phyloP scores from a whole-genome alignment of 257 asterid genomes.

The Penstemon eatonii region DNA sequence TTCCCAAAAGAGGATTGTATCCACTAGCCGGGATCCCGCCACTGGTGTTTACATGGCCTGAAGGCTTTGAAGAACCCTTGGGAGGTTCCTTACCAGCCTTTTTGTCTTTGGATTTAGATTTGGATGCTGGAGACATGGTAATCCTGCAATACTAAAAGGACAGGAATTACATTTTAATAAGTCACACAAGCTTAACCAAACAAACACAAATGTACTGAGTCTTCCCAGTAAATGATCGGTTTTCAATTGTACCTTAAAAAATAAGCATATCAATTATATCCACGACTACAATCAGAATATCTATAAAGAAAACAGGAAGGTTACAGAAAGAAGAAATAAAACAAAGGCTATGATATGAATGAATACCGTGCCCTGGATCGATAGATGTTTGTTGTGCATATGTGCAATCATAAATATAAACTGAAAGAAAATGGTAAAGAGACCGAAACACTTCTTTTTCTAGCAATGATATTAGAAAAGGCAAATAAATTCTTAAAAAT shows the following conservation, averaged over 20 bases:
- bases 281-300: neutral
- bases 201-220: neutral
- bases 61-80: conserved; percentile 64
- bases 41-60: conserved; percentile 52
- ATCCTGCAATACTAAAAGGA: conserved; percentile 38
- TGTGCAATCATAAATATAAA: neutral
- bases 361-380: neutral
- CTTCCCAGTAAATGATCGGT: conserved; percentile 1
- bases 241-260: neutral
- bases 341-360: neutral
- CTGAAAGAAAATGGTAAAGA: neutral
- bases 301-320: neutral
- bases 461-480: neutral
- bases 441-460: neutral
- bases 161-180: conserved; percentile 23
- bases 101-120: conserved; percentile 79
- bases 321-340: neutral
- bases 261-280: neutral
- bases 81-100: conserved; percentile 66
- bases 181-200: conserved; percentile 25
- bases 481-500: neutral
- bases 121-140: conserved; percentile 73
- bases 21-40: conserved; percentile 67
- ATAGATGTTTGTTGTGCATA: neutral
- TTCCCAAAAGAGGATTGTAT: conserved; percentile 76